Base-by-base conservation (phyloP, 2,329 filamentous ascomycete genomes). In the Sporothrix protearum region DNA sequence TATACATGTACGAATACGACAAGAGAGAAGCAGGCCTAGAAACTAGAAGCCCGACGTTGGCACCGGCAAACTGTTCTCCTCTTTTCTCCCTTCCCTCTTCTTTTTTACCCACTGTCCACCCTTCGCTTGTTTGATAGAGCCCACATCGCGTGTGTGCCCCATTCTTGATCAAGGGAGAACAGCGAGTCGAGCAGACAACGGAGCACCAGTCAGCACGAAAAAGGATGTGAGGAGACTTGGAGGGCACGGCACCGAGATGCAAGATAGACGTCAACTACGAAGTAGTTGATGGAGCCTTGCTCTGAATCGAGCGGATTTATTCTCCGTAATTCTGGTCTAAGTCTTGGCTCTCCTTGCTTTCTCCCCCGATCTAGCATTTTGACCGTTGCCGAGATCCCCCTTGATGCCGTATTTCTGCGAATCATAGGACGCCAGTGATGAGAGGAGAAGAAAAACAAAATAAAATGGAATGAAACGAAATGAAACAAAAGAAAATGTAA, bases 101-200 rank as follows among this genome's bases (percentile, higher is more conserved):
- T 7, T 12, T 0, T 12, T 14, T 22, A 36, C 36, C 33, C 33
- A 63, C n/a, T 16, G 33, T 8, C 57, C 59, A 12, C 36, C 59
- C 59, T 42, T 63, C 36, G 36, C 59, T 42, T 45, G n/a, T 63
- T 63, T 45, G 36, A 45, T 63, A 63, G 36, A 63, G 36, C 59
- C 59, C 59, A 42, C 59, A 42, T 42, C 59, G 59, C 59, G 36
- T 63, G 30, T n/a, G 57, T 39, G 59, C 36, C 36, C 59, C 36
- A 42, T 63, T n/a, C 33, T 53, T 25, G 9, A 25, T 28, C 22
- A 25, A 14, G 49, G 49, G 49, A 22, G 22, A 9, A 12, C 22
- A 28, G n/a, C 22, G 9, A 53, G 33, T 9, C 16, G 14, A 22
- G 19, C 9, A 39, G 8, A 39, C 30, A 36, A 22, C 28, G 19